These are phyloP conservation scores for Hansenula anomala DNA, from an alignment of 1,139 yeast species.

Conservation along the genomic window DNA sequence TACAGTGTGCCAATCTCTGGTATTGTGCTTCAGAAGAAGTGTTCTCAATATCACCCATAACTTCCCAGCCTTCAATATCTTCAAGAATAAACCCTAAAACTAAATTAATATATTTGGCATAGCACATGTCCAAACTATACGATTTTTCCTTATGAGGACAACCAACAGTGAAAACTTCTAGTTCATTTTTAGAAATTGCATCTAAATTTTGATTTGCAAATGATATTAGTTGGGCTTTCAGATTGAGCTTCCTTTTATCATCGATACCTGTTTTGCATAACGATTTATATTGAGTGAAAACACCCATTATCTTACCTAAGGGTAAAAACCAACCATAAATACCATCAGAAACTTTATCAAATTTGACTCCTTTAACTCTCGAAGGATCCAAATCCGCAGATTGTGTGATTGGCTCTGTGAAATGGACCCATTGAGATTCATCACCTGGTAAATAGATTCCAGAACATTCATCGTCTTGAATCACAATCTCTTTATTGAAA, in stretches of 20 bases:
- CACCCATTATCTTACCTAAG: constrained; percentile 16
- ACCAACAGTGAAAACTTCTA: not conserved
- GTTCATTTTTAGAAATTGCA: constrained; percentile 4
- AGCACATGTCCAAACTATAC: constrained; percentile 11
- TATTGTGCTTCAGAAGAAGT: constrained; percentile 12
- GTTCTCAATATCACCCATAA: constrained; percentile 8
- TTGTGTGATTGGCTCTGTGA: constrained; percentile 5
- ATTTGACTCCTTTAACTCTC: constrained; percentile 11
- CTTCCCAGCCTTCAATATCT: constrained; percentile 9
- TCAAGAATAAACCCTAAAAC: constrained; percentile 14
- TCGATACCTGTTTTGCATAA: not conserved
- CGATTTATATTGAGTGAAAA: constrained; percentile 8
- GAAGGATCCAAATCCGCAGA: constrained; percentile 13
- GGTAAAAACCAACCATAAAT: constrained; percentile 24
- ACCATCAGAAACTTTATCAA: constrained; percentile 14
- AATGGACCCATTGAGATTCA: constrained; percentile 28
- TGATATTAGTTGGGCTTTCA: constrained; percentile 1
- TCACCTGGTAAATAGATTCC: constrained; percentile 30
- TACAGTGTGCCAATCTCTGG: constrained; percentile 11
- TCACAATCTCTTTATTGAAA: constrained; percentile 29
- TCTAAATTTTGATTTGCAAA: constrained; percentile 4
- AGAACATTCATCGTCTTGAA: constrained; percentile 30
- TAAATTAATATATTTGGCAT: constrained; percentile 16
- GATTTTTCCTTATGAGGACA: constrained; percentile 1
- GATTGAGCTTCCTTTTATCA: not conserved